Evolutionary conservation across 163 green algal genomes (phyloP).

Genomic region (Chloromonas sp.): DNA sequence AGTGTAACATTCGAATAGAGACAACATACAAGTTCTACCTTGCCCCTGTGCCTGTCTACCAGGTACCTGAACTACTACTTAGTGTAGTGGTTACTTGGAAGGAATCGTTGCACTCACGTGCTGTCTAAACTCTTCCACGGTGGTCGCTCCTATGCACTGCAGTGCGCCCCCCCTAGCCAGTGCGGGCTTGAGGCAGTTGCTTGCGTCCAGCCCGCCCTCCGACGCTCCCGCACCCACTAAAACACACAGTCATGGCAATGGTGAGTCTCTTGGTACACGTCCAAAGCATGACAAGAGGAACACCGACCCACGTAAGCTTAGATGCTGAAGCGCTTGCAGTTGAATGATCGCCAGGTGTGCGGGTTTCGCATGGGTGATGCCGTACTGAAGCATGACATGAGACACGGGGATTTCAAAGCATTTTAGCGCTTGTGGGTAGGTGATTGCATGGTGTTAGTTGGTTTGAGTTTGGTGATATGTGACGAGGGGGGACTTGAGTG

Average conservation of each 20-base stretch:
- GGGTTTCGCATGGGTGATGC: too few relatives aligned
- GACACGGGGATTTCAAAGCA: too few relatives aligned
- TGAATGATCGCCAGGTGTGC: too few relatives aligned
- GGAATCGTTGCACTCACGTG: constrained; percentile 1
- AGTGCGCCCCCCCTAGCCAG: constrained; percentile 59
- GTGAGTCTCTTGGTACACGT: too few relatives aligned
- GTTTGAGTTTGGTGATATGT: too few relatives aligned
- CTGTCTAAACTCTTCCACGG: constrained; percentile 50
- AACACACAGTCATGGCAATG: background rate
- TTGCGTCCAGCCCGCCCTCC: constrained; percentile 62
- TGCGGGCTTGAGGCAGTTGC: constrained; percentile 75
- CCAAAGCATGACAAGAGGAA: too few relatives aligned
- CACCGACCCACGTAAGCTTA: too few relatives aligned
- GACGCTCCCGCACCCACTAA: constrained; percentile 40
- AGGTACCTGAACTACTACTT: background rate
- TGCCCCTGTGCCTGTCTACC: background rate
- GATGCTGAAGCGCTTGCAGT: too few relatives aligned
- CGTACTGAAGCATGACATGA: too few relatives aligned
- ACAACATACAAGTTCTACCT: background rate
- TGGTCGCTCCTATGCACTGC: constrained; percentile 77
- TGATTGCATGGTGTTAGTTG: too few relatives aligned
- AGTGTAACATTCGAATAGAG: background rate
- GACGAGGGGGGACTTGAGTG: too few relatives aligned
- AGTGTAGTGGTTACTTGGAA: background rate
- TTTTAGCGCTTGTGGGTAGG: too few relatives aligned